phyloP scores from a whole-genome alignment of 768 basidiomycete genomes.

The Podaxis rugospora region DNA sequence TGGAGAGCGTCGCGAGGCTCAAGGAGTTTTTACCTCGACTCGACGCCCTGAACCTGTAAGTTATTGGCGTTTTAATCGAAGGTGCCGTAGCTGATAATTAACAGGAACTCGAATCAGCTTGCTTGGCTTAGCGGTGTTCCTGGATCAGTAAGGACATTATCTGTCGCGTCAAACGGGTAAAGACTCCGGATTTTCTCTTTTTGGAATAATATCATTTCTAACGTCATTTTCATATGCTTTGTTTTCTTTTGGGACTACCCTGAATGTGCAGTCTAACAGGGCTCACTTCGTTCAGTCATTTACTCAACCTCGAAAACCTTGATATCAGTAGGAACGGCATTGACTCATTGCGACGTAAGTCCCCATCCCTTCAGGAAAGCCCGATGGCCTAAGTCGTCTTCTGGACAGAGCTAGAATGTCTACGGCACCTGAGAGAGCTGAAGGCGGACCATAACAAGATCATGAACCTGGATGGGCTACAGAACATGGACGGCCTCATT shows the following conservation, averaged over 20 bases:
- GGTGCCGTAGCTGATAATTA: constrained; percentile 7
- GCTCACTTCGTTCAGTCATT: constrained; percentile 84
- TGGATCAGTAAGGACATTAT: constrained; percentile 65
- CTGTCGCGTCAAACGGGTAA: constrained; percentile 72
- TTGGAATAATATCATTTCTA: constrained; percentile 5
- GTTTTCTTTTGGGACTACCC: constrained; percentile 7
- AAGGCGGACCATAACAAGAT: constrained; percentile 88
- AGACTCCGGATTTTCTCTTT: constrained; percentile 21
- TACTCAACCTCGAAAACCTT: constrained; percentile 80
- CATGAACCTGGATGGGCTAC: constrained; percentile 66
- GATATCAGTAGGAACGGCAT: constrained; percentile 90
- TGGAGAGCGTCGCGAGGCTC: constrained; percentile 76
- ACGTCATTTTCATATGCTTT: constrained; percentile 13
- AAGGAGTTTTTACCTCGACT: constrained; percentile 90
- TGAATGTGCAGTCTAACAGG: constrained; percentile 60
- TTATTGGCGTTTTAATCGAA: constrained; percentile 17
- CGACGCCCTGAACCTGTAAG: constrained; percentile 73
- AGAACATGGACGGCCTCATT: constrained; percentile 74
- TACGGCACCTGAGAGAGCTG: constrained; percentile 84
- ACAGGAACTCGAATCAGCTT: constrained; percentile 69
- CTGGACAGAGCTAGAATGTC: constrained; percentile 69
- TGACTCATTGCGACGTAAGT: constrained; percentile 83
- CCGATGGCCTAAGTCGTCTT: constrained; percentile 12
- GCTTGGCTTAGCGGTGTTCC: constrained; percentile 82
- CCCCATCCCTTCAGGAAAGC: constrained; percentile 11